Conservation (phyloP, 106 monocot genomes). For the Xerophyta viscosa region DNA sequence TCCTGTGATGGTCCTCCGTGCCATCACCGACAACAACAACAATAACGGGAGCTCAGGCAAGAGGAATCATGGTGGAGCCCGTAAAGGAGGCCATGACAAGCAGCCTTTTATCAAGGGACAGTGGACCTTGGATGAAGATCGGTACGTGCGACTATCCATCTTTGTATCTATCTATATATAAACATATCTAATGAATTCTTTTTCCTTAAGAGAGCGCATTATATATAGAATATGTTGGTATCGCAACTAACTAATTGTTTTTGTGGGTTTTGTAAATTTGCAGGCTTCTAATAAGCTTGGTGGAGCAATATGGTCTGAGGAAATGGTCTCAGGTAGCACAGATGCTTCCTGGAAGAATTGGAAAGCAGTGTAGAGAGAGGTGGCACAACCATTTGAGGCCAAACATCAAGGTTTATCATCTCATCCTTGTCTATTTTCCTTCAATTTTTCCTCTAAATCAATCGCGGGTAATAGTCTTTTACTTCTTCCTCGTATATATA, state of each 20-base stretch:
- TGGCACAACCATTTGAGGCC: conserved; percentile 94
- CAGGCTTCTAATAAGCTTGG: conserved; percentile 44
- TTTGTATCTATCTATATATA: too few relatives aligned
- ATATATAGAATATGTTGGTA: neutral
- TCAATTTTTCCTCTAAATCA: neutral
- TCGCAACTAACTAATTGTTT: too few relatives aligned
- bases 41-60: too few relatives aligned
- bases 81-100: conserved; percentile 18
- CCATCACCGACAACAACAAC: too few relatives aligned
- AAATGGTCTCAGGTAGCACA: conserved; percentile 76
- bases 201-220: neutral
- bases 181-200: neutral
- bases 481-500: too few relatives aligned
- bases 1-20: too few relatives aligned
- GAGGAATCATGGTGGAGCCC: too few relatives aligned
- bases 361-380: conserved; percentile 88
- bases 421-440: neutral
- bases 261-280: neutral
- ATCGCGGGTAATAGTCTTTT: too few relatives aligned
- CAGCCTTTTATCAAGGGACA: conserved; percentile 55
- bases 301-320: conserved; percentile 57
- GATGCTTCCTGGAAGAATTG: conserved; percentile 54
- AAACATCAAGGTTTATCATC: conserved; percentile 62
- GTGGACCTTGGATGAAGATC: conserved; percentile 70
- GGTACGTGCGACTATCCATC: conserved; percentile 17